Evolutionary conservation across 352 stramenopile species (phyloP).

Genomic region (Phytopythium sindhum): DNA sequence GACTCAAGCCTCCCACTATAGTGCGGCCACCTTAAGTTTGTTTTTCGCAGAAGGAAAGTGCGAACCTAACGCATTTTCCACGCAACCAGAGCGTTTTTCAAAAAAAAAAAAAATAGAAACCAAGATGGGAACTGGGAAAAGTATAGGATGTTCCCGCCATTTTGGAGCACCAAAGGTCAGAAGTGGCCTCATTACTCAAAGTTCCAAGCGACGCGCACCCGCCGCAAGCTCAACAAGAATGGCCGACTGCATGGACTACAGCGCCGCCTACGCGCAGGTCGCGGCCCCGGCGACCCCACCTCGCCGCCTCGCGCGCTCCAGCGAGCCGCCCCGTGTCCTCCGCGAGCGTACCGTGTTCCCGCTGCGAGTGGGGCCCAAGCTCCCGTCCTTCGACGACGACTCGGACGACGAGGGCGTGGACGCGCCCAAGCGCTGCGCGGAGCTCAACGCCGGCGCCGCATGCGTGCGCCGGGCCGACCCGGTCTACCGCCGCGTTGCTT

Average conservation of each 20-base stretch:
- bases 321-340: conserved; percentile 21
- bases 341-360: conserved; percentile 15
- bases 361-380: conserved; percentile 14
- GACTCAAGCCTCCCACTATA: neutral
- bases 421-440: conserved; percentile 2
- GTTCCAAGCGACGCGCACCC: neutral
- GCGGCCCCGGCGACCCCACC: neutral
- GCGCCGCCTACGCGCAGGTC: neutral
- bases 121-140: neutral
- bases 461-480: neutral
- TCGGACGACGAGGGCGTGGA: conserved; percentile 12
- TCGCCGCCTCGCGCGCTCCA: neutral
- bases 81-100: neutral
- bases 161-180: neutral
- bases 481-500: neutral
- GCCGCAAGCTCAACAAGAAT: neutral
- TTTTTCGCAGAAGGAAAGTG: neutral
- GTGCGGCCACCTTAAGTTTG: neutral
- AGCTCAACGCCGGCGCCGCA: neutral
- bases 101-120: conserved; percentile 2
- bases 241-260: neutral
- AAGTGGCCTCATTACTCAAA: neutral
- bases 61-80: neutral
- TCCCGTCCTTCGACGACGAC: conserved; percentile 21
- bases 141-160: neutral